Conservation (phyloP, 192 early-diverging fungal species). For the Entophlyctis luteolus region DNA sequence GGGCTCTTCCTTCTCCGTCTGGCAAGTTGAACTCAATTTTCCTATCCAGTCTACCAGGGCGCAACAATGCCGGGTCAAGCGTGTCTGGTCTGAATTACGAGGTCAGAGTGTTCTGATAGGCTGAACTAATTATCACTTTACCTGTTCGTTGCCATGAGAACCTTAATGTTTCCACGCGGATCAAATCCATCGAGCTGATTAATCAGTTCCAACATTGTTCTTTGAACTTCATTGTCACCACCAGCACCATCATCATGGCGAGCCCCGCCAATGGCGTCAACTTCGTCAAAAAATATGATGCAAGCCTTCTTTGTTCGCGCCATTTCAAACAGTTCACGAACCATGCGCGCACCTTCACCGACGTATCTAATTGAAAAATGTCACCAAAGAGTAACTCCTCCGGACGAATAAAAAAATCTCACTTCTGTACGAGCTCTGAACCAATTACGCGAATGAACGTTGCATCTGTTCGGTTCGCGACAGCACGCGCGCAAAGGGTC, state of each 20-base stretch:
- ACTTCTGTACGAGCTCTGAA: slow-evolving; percentile 98
- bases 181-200: slow-evolving; percentile 99
- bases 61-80: slow-evolving; percentile 92
- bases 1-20: slow-evolving; percentile 92
- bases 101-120: neutral
- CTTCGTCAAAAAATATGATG: slow-evolving; percentile 99
- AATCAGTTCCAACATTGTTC: slow-evolving; percentile 99
- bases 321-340: slow-evolving; percentile 99
- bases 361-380: slow-evolving; percentile 81
- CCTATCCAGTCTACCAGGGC: slow-evolving; percentile 96
- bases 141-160: slow-evolving; percentile 97
- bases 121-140: slow-evolving; percentile 15
- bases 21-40: slow-evolving; percentile 98
- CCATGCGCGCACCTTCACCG: slow-evolving; percentile 99
- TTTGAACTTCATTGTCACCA: slow-evolving; percentile 99
- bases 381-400: neutral
- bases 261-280: slow-evolving; percentile 98
- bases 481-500: slow-evolving; percentile 95
- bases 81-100: slow-evolving; percentile 76
- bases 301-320: slow-evolving; percentile 99
- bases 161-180: slow-evolving; percentile 98
- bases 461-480: slow-evolving; percentile 98
- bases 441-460: slow-evolving; percentile 99
- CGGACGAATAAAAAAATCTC: neutral
- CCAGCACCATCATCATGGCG: slow-evolving; percentile 98